A percentile compares a stretch with the other conserved stretches of the same genome.
phyloP scores from a whole-genome alignment of 2,329 filamentous ascomycete genomes.

The Dactylonectria estremocensis region DNA sequence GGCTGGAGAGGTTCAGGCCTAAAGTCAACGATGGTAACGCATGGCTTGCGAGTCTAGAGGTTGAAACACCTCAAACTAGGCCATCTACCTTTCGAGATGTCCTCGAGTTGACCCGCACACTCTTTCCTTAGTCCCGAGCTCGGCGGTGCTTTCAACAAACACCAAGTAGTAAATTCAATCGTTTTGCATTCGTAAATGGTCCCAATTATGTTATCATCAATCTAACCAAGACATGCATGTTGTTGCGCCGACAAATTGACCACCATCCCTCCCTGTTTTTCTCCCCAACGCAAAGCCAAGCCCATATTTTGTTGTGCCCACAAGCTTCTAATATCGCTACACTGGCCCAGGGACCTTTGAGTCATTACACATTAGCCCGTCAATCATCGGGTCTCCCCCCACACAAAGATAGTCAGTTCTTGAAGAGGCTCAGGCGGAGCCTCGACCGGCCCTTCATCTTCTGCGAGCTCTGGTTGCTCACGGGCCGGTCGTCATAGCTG shows the following conservation, averaged over 20 bases:
- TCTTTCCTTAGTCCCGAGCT: constrained; percentile 3
- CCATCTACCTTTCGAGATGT: background rate
- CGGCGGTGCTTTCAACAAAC: constrained; percentile 15
- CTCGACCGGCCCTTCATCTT: constrained; percentile 26
- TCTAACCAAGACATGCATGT: background rate
- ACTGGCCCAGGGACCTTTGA: constrained; percentile 1
- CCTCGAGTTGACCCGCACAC: background rate
- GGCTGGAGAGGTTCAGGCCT: constrained; percentile 40
- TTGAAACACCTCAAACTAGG: background rate
- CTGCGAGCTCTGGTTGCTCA: constrained; percentile 29
- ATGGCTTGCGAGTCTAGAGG: background rate
- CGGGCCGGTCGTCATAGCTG: constrained; percentile 29
- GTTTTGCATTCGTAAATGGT: constrained; percentile 1
- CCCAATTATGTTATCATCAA: background rate
- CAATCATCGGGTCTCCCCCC: background rate
- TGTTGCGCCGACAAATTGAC: constrained; percentile 14
- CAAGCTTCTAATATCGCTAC: constrained; percentile 7
- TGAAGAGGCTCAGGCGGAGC: constrained; percentile 30
- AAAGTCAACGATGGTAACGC: background rate
- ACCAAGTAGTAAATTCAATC: constrained; percentile 8
- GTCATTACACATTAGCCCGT: constrained; percentile 30
- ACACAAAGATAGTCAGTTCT: constrained; percentile 27
- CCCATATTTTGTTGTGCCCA: constrained; percentile 9
- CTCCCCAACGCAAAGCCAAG: background rate
- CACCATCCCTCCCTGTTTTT: background rate